These are phyloP conservation scores for Neurospora sp. DNA, from an alignment of 495 filamentous ascomycete species.

Conservation along the genomic window DNA sequence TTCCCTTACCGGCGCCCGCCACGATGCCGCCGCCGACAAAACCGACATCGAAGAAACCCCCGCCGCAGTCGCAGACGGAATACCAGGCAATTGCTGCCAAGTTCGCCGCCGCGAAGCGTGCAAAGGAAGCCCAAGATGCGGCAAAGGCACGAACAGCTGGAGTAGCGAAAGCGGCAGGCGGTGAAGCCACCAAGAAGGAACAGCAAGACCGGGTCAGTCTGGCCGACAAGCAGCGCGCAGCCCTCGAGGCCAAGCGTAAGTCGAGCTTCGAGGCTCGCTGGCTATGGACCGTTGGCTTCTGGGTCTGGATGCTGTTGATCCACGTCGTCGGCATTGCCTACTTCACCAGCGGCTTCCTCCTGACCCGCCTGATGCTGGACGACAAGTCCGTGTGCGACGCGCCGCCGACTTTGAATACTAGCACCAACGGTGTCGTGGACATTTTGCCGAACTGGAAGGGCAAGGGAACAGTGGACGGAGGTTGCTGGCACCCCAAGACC, in stretches of 20 bases:
- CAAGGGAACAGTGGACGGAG: constrained; percentile 45
- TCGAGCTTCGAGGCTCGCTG: constrained; percentile 31
- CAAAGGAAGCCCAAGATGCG: constrained; percentile 27
- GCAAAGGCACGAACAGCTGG: background rate
- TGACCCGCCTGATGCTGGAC: constrained; percentile 83
- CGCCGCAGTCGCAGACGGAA: constrained; percentile 17
- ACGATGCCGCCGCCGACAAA: constrained; percentile 16
- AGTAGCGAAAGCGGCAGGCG: constrained; percentile 1
- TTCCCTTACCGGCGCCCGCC: constrained; percentile 9
- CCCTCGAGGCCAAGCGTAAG: constrained; percentile 32
- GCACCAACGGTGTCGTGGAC: constrained; percentile 3
- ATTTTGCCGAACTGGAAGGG: constrained; percentile 28
- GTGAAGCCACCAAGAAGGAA: background rate
- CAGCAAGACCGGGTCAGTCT: constrained; percentile 10
- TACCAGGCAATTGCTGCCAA: constrained; percentile 34
- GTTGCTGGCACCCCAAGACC: constrained; percentile 91
- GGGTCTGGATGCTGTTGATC: constrained; percentile 49
- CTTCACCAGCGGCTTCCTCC: constrained; percentile 93
- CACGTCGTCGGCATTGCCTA: constrained; percentile 77
- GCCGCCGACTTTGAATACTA: constrained; percentile 49
- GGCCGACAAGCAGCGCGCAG: constrained; percentile 24
- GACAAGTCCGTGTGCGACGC: constrained; percentile 72
- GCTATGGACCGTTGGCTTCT: constrained; percentile 41
- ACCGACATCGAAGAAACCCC: constrained; percentile 14
- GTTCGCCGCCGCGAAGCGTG: constrained; percentile 37